These are phyloP conservation scores for Pestalotiopsis sp. DNA, from an alignment of 2,329 filamentous ascomycete species.

Conservation along the genomic window DNA sequence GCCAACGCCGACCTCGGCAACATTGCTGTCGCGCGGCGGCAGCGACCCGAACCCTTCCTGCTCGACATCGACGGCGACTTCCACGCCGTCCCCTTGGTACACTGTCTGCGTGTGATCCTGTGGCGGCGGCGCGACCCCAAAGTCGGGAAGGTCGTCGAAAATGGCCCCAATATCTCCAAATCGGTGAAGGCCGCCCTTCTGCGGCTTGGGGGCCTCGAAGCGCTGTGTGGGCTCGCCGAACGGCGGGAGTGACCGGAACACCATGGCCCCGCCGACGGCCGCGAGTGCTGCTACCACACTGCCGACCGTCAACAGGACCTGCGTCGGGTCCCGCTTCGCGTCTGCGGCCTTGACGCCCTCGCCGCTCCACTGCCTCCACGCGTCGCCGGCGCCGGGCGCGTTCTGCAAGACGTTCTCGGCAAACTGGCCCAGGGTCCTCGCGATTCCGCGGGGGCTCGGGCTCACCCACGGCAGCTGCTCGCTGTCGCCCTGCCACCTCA, in stretches of 20 bases:
- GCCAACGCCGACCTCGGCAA: slow-evolving; percentile 7
- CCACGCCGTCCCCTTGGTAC: slow-evolving; percentile 14
- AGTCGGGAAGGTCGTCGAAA: slow-evolving; percentile 33
- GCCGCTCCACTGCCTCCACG: slow-evolving; percentile 36
- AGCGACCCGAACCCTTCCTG: neutral
- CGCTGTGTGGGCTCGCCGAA: slow-evolving; percentile 48
- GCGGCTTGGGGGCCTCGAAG: slow-evolving; percentile 39
- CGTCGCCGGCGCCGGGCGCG: slow-evolving; percentile 33
- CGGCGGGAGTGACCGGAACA: slow-evolving; percentile 45
- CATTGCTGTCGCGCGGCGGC: slow-evolving; percentile 8
- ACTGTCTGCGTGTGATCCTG: slow-evolving; percentile 15
- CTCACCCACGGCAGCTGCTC: slow-evolving; percentile 25
- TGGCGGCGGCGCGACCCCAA: slow-evolving; percentile 7
- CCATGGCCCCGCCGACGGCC: slow-evolving; percentile 38
- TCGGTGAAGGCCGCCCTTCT: slow-evolving; percentile 35
- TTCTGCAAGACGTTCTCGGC: slow-evolving; percentile 35
- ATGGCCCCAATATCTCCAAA: slow-evolving; percentile 53
- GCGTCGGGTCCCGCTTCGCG: slow-evolving; percentile 26
- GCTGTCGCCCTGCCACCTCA: slow-evolving; percentile 8
- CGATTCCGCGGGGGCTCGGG: slow-evolving; percentile 18
- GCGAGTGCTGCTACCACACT: slow-evolving; percentile 35
- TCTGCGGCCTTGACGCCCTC: slow-evolving; percentile 30
- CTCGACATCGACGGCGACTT: slow-evolving; percentile 17
- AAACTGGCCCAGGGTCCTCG: slow-evolving; percentile 28
- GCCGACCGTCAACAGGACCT: slow-evolving; percentile 39